These are phyloP conservation scores for Leccinellum rugosiceps DNA, from an alignment of 768 basidiomycete species.

Conservation along the genomic window DNA sequence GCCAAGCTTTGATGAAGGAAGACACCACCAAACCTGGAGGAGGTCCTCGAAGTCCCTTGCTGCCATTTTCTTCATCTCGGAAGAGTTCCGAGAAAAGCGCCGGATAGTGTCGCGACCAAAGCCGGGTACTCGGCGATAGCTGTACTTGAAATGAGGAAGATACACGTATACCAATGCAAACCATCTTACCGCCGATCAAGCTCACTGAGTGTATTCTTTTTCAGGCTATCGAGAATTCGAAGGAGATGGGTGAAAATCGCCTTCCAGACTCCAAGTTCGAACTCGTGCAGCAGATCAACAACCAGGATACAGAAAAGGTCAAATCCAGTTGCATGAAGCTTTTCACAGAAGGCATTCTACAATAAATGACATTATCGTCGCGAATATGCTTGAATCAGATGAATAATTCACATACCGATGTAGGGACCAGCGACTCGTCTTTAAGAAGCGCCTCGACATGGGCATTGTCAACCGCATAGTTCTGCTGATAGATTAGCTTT, in stretches of 20 bases:
- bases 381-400: not conserved
- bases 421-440: too few species aligned
- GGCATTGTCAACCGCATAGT: not conserved
- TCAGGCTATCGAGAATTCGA: not conserved
- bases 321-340: not conserved
- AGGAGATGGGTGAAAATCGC: not conserved
- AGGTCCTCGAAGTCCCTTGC: not conserved
- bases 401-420: not conserved
- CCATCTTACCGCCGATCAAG: not conserved
- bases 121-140: not conserved
- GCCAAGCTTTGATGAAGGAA: not conserved
- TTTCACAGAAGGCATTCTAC: not conserved
- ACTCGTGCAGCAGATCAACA: not conserved
- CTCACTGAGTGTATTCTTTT: not conserved
- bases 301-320: not conserved
- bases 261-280: not conserved
- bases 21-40: not conserved
- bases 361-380: not conserved
- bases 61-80: not conserved
- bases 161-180: not conserved
- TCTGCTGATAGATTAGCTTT: not conserved
- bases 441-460: not conserved
- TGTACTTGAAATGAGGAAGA: not conserved
- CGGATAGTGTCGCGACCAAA: not conserved
- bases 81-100: not conserved